Evolutionary conservation across 805 yeast species (phyloP).

Genomic region (Peterozyma toletana): DNA sequence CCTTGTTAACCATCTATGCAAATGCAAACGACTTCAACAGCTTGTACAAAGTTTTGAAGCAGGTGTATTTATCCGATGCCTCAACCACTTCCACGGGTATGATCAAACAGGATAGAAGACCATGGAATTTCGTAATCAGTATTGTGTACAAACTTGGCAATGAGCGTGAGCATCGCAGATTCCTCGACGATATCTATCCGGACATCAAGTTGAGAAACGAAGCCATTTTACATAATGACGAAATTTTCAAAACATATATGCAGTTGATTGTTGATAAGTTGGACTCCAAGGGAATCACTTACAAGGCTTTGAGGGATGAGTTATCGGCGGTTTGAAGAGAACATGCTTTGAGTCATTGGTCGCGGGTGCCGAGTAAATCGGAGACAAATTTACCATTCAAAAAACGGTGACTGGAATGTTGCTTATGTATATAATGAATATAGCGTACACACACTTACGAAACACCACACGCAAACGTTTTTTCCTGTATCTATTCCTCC

Average conservation of each 20-base stretch:
- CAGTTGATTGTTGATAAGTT: not conserved
- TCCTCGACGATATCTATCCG: slow-evolving; percentile 5
- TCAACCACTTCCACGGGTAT: not conserved
- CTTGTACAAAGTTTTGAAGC: slow-evolving; percentile 1
- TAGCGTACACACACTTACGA: no score
- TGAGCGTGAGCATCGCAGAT: not conserved
- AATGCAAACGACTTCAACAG: slow-evolving; percentile 1
- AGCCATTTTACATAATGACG: not conserved
- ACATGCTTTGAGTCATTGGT: no score
- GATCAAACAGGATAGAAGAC: slow-evolving; percentile 2
- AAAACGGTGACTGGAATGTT: no score
- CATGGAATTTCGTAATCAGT: slow-evolving; percentile 8
- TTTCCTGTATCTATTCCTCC: no score
- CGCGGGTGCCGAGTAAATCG: no score
- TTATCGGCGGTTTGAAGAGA: no score
- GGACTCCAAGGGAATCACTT: no score
- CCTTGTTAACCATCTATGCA: slow-evolving; percentile 7
- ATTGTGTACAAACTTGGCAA: slow-evolving; percentile 1
- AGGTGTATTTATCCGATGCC: not conserved
- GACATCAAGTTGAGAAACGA: slow-evolving; percentile 1
- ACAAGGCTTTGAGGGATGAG: no score
- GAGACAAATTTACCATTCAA: no score
- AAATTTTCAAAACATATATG: slow-evolving; percentile 1
- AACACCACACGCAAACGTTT: no score
- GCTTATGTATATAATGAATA: no score